Evolutionary conservation across 129 eudicot species (phyloP), one percentile per base, ranked within the genome.

Genomic region (Dittrichia graveolens): DNA sequence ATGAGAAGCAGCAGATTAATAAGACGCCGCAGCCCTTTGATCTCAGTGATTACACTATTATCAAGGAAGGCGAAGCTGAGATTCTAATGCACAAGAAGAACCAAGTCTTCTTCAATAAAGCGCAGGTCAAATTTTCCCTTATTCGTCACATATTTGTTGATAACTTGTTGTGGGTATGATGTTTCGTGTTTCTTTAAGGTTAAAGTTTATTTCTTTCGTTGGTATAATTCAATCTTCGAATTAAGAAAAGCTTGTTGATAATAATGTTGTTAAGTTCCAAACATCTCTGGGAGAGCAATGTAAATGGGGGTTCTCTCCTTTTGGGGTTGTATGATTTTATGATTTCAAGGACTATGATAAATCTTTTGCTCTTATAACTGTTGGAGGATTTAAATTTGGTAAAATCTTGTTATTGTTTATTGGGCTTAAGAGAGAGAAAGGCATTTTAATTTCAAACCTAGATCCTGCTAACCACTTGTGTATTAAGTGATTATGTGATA

Each of bases 61-160:
- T 94, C 69, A 94, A 85, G 79, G 96, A 94, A 64, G 98, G 98
- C 7, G 98, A 94, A 73, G 96, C 98, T 68, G 98, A 94, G 89
- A 94, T 94, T 85, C 73, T 94, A 15, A 94, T 90, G 98, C 95
- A 87, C 75, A 75, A 87, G 42, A 82, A 88, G 62, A 94, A 94
- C 58, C 80, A 88, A 90, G 98, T 94, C 81, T 90, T 94, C 64
- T 94, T 78, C 71, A 94, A 94, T 70, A 94, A 90, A 70, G 70
- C 98, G 55, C 98, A 94, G 98, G 98, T 90, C 62, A 74, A 43
- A 42, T 4, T 37, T 66, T 15, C 39, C 7, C 19, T 8, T 38
- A 4, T 58, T 59, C 10, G 0, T 68, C 14, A 8, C 13, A 7
- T 54, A 10, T 41, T 42, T 50, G 52, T 14, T 40, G 12, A 37